Percentiles rank a stretch among this genome's conserved stretches.
Evolutionary conservation across 345 rosid species (phyloP).

Genomic region (Cardamine resedifolia): DNA sequence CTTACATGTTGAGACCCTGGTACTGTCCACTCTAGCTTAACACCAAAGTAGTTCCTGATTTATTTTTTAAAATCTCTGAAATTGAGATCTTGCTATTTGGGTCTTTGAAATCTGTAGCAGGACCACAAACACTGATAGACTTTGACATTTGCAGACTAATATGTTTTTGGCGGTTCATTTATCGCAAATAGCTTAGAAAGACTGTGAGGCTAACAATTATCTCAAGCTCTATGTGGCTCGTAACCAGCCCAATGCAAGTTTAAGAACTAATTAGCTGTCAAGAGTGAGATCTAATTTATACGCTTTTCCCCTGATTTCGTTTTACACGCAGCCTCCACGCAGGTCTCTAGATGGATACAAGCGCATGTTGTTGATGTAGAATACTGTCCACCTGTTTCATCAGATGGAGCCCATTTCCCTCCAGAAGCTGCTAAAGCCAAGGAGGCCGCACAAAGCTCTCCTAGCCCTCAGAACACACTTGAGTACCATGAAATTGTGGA

Average conservation of each 20-base stretch:
- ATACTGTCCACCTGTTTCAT: constrained; percentile 78
- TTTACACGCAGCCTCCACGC: constrained; percentile 62
- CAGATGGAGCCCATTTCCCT: constrained; percentile 83
- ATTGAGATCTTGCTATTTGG: not conserved
- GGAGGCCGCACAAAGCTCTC: constrained; percentile 80
- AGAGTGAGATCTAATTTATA: constrained; percentile 1
- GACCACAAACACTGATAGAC: not conserved
- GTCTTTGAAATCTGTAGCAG: not conserved
- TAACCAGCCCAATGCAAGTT: not conserved
- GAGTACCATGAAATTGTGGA: constrained; percentile 84
- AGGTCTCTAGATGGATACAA: constrained; percentile 93
- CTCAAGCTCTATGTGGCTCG: no score
- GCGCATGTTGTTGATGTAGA: constrained; percentile 92
- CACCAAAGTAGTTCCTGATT: no score
- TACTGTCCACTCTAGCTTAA: not conserved
- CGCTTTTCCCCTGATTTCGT: not conserved
- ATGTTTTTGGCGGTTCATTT: not conserved
- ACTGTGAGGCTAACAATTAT: no score
- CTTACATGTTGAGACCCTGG: not conserved
- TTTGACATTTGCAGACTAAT: not conserved
- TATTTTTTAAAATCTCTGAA: no score
- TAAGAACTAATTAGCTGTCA: not conserved
- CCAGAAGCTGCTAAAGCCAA: constrained; percentile 89
- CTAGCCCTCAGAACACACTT: constrained; percentile 57
- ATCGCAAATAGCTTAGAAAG: not conserved